These are phyloP conservation scores for Cercospora sojina DNA, from an alignment of 2,329 filamentous ascomycete species.

Conservation along the genomic window DNA sequence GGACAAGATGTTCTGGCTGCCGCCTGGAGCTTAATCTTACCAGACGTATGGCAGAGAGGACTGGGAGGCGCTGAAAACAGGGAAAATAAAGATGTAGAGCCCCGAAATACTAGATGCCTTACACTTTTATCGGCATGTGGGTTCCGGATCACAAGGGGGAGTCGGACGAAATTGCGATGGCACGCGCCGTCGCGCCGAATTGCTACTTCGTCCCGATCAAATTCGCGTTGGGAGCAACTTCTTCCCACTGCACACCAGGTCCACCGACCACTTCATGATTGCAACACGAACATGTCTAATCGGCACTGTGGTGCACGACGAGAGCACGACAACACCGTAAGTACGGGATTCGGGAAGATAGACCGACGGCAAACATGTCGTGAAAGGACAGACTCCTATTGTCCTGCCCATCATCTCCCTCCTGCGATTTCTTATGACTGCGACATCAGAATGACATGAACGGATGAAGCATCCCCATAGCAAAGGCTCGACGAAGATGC, in stretches of 20 bases:
- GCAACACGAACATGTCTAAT: not conserved
- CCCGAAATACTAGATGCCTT: not conserved
- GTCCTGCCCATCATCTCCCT: not conserved
- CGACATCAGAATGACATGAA: not conserved
- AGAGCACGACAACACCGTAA: not conserved
- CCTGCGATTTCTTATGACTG: not conserved
- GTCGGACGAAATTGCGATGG: not conserved
- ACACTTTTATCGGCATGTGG: not conserved
- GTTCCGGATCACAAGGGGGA: no score
- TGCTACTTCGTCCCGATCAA: not conserved
- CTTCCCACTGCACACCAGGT: not conserved
- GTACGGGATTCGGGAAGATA: not conserved
- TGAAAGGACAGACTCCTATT: not conserved
- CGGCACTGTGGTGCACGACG: not conserved
- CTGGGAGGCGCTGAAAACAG: conserved; percentile 66
- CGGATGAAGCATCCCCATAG: not conserved
- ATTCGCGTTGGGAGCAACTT: not conserved
- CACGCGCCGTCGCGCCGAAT: not conserved
- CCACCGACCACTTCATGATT: not conserved
- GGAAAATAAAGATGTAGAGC: conserved; percentile 62
- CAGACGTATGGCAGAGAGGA: conserved; percentile 64
- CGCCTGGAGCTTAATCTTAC: conserved; percentile 58
- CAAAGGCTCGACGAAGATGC: not conserved
- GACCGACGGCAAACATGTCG: not conserved
- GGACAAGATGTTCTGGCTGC: conserved; percentile 65